Conservation (phyloP, 495 filamentous ascomycete species). For the Podospora anserina region DNA sequence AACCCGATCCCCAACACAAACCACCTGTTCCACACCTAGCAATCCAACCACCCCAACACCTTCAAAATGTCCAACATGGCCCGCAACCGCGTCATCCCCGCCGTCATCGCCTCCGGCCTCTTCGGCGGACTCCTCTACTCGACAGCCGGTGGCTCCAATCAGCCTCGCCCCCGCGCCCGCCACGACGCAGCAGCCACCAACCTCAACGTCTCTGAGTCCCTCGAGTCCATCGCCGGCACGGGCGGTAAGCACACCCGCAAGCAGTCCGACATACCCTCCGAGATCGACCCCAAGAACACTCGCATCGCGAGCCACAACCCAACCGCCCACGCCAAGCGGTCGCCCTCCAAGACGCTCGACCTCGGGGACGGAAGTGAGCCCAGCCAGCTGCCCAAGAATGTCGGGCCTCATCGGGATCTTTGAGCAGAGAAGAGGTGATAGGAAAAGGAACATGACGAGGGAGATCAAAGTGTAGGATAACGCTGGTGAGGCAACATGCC, state of each 20-base stretch:
- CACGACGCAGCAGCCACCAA: background rate
- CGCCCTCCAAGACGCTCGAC: background rate
- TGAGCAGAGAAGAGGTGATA: background rate
- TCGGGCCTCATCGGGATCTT: background rate
- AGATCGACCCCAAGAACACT: background rate
- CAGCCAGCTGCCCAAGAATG: background rate
- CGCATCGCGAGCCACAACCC: background rate
- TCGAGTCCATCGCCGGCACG: slow-evolving; percentile 16
- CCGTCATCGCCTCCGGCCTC: slow-evolving; percentile 18
- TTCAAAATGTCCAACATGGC: slow-evolving; percentile 22
- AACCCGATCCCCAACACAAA: too few species aligned
- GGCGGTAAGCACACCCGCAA: slow-evolving; percentile 22
- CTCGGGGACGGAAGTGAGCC: background rate
- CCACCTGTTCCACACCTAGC: too few species aligned
- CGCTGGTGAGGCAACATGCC: too few species aligned
- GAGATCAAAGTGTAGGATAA: background rate
- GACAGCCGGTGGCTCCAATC: slow-evolving; percentile 27
- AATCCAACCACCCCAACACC: background rate
- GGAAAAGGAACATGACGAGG: too few species aligned
- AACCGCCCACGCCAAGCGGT: background rate
- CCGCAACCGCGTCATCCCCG: slow-evolving; percentile 21
- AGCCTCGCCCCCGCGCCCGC: slow-evolving; percentile 21
- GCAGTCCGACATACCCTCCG: background rate
- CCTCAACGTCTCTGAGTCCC: slow-evolving; percentile 13
- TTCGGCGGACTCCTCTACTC: slow-evolving; percentile 21